A percentile compares a stretch with the other conserved stretches of the same genome.
Conservation (phyloP, 768 basidiomycete species). For the Xerocomus brunneocitrinus region DNA sequence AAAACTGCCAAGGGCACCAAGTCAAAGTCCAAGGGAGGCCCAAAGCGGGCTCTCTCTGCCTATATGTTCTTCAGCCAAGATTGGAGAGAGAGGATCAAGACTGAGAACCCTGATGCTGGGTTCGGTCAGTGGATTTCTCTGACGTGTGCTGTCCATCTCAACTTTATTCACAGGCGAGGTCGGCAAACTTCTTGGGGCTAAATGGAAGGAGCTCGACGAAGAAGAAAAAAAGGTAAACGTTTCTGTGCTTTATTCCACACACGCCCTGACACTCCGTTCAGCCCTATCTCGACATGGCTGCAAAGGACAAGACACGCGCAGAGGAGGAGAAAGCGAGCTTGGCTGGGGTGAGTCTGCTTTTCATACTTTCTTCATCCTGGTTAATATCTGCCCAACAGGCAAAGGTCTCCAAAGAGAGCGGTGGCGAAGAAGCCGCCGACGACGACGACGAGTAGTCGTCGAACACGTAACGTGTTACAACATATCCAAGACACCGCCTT, state of each 20-base stretch:
- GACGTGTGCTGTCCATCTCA: conserved; percentile 2
- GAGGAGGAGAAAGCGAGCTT: conserved; percentile 67
- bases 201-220: conserved; percentile 95
- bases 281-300: conserved; percentile 88
- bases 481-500: conserved; percentile 17
- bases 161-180: conserved; percentile 61
- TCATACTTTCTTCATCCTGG: neutral
- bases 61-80: conserved; percentile 99
- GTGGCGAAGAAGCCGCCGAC: conserved; percentile 30
- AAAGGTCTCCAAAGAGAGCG: conserved; percentile 37
- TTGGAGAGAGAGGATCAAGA: conserved; percentile 92
- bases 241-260: neutral
- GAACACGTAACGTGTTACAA: conserved; percentile 4
- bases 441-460: conserved; percentile 42
- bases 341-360: conserved; percentile 32
- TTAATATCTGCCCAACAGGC: conserved; percentile 16
- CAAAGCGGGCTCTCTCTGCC: conserved; percentile 90
- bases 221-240: conserved; percentile 82
- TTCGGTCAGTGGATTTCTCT: conserved; percentile 57
- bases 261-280: conserved; percentile 28
- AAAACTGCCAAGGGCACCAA: conserved; percentile 56
- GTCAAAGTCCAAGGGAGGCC: conserved; percentile 61
- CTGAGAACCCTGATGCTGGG: conserved; percentile 90
- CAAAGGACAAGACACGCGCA: conserved; percentile 81
- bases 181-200: conserved; percentile 90